Base-by-base conservation (phyloP, 75 land plant species). In the Chamaecyparis obtusa region DNA sequence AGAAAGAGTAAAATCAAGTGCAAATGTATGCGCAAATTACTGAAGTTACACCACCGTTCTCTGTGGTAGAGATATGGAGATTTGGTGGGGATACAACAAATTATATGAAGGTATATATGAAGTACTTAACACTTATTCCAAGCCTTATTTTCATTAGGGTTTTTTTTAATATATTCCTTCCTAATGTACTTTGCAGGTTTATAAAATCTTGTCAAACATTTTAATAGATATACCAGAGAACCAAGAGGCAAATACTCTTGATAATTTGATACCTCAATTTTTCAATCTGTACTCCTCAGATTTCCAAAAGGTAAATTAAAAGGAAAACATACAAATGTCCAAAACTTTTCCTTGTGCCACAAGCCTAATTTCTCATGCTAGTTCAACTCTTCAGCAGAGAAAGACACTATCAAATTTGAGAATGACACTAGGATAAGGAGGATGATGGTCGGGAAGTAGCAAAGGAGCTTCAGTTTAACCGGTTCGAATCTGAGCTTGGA, bases 61-160 rank as follows among this genome's bases (percentile, higher is more conserved):
- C 91, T 85, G 90, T 95, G 85, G 92, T 95, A 19, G 94, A 95
- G 85, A 85, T 95, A 84, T 88, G 91, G n/a, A 94, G 94, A 86
- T 88, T 94, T 27, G 80, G 88, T 32, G 95, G 93, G 44, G 95
- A 95, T 54, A 79, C 92, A 33, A n/a, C 75, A 77, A 89, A 89
- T 24, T 95, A 92, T 85, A 86, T 87, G 84, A 89, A 92, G 89
- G 96, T 92, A 92, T 16, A 49, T 48, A 44, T 9, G 46, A 27
- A 13, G 11, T 30, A 3, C 8, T 15, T 81, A 21, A 76, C 86
- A 36, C 1, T 60, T 14, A 51, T 46, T 86, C 1, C 19, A 71
- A 36, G 10, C 57, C 9, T 83, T 84, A 33, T 39, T 83, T 82
- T 44, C 51, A 13, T 33, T 9, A 41, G 21, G 33, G 36, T 56